phyloP scores from a whole-genome alignment of 305 asterid species.

The Fraxinus platypoda region DNA sequence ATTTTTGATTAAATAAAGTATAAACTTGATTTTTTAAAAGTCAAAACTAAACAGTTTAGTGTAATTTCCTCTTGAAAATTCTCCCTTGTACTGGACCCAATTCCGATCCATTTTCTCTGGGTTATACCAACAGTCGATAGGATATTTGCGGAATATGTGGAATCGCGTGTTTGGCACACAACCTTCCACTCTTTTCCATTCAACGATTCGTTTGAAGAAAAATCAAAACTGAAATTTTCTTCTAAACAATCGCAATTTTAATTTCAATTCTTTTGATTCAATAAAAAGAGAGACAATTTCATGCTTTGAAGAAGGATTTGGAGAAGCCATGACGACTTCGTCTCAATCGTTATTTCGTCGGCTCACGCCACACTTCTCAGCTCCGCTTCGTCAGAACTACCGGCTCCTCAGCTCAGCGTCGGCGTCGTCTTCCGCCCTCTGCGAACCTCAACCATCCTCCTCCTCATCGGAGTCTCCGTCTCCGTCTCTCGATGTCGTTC shows the following conservation, averaged over 20 bases:
- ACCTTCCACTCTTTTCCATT: not conserved
- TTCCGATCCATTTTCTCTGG: not conserved
- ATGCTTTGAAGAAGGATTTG: conserved; percentile 22
- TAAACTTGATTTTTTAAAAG: too few relatives aligned
- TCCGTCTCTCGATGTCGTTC: conserved; percentile 41
- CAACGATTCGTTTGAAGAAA: not conserved
- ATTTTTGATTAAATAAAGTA: too few relatives aligned
- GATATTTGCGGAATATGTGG: not conserved
- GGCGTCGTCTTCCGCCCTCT: conserved; percentile 46
- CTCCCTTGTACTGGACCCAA: too few relatives aligned
- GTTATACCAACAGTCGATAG: not conserved
- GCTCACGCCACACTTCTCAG: conserved; percentile 45
- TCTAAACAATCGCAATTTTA: not conserved
- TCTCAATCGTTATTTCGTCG: conserved; percentile 54
- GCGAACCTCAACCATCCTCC: conserved; percentile 36
- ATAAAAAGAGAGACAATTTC: not conserved
- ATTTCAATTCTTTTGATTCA: not conserved
- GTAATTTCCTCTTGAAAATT: too few relatives aligned
- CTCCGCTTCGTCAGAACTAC: conserved; percentile 63
- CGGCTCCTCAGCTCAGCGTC: conserved; percentile 53
- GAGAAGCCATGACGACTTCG: conserved; percentile 36
- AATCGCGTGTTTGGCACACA: not conserved
- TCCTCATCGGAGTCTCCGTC: conserved; percentile 37
- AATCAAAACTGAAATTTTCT: not conserved
- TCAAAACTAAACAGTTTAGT: too few relatives aligned